Base-by-base conservation (phyloP, 2,329 filamentous ascomycete genomes). In the Geosmithia putterillii region DNA sequence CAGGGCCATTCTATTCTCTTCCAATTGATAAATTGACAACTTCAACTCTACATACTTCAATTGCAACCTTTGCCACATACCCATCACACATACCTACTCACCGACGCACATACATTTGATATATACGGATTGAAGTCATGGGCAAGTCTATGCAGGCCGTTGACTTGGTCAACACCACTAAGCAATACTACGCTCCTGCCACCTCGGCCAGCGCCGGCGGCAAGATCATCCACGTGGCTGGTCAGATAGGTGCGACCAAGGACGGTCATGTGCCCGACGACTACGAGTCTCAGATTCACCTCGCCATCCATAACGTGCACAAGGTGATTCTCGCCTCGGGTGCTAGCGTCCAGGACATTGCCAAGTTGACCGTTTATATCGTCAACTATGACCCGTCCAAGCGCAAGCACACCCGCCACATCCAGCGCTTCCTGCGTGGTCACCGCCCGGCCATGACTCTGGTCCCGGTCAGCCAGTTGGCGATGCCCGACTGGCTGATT, bases 401-500 rank as follows among this genome's bases (percentile, higher is more conserved):
- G 2, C 56, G 63, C 4, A 53, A 55, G 20, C 67, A 70, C 47
- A 50, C 56, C 0, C 54, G 54, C 7, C 61, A 56, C 41, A 45
- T 70, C 7, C 55, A 65, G 42, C 53, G 53, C 2, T 67, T 64
- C 46, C 50, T 67, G 3, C 50, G 48, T 2, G 50, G 53, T 3
- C 66, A 69, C 49, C 57, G 63, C 4, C 67, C 66, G 0, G 59
- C 61, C 15, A 62, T 62, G 12, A 69, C 64, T 0, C 51, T 70
- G 4, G 57, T 69, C 0, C 65, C 67, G 2, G 65, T 70, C 4
- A 50, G 57, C 0, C 48, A 57, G 28, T 56, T 71, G 3, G 66
- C 66, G 0, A 48, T 53, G 2, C 56, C 65, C 2, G 50, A 50
- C 3, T 65, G 58, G 54, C 52, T 65, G 3, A 63, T 70, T 47